Evolutionary conservation across 331 rosid species (phyloP), one percentile per base, ranked within the genome.

Genomic region (Quercus phellos): DNA sequence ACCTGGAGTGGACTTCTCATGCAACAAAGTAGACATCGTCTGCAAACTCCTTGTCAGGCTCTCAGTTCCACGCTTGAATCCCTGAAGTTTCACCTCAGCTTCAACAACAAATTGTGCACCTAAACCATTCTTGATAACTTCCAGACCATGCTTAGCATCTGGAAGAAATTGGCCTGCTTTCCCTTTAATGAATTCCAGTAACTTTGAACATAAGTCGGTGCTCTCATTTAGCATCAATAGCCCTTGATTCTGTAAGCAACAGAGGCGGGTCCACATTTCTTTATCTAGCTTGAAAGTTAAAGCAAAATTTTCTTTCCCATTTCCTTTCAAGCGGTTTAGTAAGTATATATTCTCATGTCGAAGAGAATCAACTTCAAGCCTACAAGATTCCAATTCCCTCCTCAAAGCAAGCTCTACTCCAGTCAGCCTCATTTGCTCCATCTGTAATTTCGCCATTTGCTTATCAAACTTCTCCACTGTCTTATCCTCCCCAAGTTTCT

Each of bases 191-290:
- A 89, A 86, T 72, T 86, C 93, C 51, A 90, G 83, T 55, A 95
- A 82, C 64, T 84, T 86, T 61, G 91, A 88, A 78, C 92, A 92
- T 77, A 91, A 71, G 55, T 78, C 81, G 68, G 87, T 82, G 85
- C 92, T 93, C 76, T 90, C 97, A 63, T 84, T 91, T 56, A 95
- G 87, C 91, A 95, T 87, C 18, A 83, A 78, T 17, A 93, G 76
- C 67, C 97, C 99, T 80, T 91, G 96, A 83, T 85, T 90, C 85
- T 93, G 94, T 82, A 95, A 89, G 82, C 89, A 92, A 74, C 81
- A 83, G 67, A 93, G 55, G 10, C 93, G 93, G 30, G 84, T 81
- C 88, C 85, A 78, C 82, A 93, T 81, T 78, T 90, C 99, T 81
- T 90, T 87, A 22, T 93, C 99, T 76, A 91, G 86, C 90, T 85